These are phyloP conservation scores for Hibiscus syriacus DNA, from an alignment of 345 rosid species.

Conservation along the genomic window DNA sequence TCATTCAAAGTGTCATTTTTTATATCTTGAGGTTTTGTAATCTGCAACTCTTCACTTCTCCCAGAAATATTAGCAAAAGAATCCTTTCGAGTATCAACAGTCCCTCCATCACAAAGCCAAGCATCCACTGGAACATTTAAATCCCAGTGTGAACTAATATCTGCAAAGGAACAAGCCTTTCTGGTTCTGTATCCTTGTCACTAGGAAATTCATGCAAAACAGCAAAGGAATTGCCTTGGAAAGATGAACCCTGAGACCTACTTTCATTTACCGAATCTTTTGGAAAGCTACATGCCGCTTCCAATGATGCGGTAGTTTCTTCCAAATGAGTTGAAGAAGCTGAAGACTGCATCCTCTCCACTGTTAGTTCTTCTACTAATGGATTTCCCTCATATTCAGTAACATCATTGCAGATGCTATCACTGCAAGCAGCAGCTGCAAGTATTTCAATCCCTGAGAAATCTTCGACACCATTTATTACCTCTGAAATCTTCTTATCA, in stretches of 20 bases:
- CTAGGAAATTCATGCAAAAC: too few relatives aligned
- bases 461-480: constrained; percentile 21
- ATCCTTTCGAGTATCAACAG: constrained; percentile 30
- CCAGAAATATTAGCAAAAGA: constrained; percentile 5
- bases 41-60: not conserved
- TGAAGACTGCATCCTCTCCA: constrained; percentile 12
- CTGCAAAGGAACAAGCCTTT: constrained; percentile 13
- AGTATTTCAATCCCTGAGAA: constrained; percentile 61
- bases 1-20: too few relatives aligned
- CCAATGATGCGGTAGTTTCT: constrained; percentile 13
- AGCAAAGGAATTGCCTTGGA: too few relatives aligned
- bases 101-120: constrained; percentile 32
- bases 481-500: constrained; percentile 11
- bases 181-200: constrained; percentile 11
- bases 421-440: constrained; percentile 47
- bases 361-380: constrained; percentile 10
- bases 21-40: too few relatives aligned
- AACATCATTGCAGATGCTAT: constrained; percentile 23
- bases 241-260: too few relatives aligned
- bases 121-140: constrained; percentile 45
- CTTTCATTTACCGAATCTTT: constrained; percentile 12
- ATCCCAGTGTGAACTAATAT: constrained; percentile 35
- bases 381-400: constrained; percentile 11
- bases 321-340: constrained; percentile 7
- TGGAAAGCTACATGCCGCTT: constrained; percentile 8